These are phyloP conservation scores for Terfezia claveryi DNA, from an alignment of 495 filamentous ascomycete species.

Conservation along the genomic window DNA sequence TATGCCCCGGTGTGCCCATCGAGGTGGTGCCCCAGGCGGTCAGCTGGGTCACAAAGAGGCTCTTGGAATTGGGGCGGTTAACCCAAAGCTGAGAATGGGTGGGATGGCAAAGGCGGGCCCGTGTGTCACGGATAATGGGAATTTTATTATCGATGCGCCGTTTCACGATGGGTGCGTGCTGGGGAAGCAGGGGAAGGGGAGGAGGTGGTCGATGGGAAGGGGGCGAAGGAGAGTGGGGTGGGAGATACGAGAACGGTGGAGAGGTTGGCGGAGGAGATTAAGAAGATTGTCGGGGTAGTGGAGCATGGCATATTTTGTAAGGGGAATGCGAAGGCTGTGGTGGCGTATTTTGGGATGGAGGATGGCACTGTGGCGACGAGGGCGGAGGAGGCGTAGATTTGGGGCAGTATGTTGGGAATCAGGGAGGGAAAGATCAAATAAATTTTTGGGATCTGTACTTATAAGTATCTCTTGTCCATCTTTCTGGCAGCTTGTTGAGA, in stretches of 20 bases:
- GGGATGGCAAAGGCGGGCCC: slow-evolving; percentile 51
- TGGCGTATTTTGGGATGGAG: slow-evolving; percentile 85
- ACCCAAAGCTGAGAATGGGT: slow-evolving; percentile 47
- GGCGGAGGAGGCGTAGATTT: too few species aligned
- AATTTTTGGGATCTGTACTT: too few species aligned
- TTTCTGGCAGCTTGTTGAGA: too few species aligned
- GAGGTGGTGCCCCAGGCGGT: slow-evolving; percentile 75
- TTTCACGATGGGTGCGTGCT: not conserved
- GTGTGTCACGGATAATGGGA: slow-evolving; percentile 76
- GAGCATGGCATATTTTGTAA: slow-evolving; percentile 75
- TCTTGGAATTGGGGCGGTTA: slow-evolving; percentile 41
- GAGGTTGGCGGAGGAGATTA: slow-evolving; percentile 42
- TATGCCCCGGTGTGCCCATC: slow-evolving; percentile 69
- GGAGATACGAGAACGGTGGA: not conserved
- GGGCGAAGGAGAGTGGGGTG: not conserved
- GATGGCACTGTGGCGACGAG: slow-evolving; percentile 37
- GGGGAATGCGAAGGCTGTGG: slow-evolving; percentile 75
- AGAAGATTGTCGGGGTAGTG: slow-evolving; percentile 63
- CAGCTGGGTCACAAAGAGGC: slow-evolving; percentile 40
- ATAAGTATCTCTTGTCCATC: too few species aligned
- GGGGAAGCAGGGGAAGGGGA: not conserved
- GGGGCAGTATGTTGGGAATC: too few species aligned
- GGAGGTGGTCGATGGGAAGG: not conserved
- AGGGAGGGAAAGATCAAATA: too few species aligned
- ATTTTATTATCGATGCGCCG: slow-evolving; percentile 72